A percentile compares a stretch with the other conserved stretches of the same genome.
These are phyloP conservation scores for Trametes elegans DNA, from an alignment of 768 basidiomycete genomes.

Conservation along the genomic window DNA sequence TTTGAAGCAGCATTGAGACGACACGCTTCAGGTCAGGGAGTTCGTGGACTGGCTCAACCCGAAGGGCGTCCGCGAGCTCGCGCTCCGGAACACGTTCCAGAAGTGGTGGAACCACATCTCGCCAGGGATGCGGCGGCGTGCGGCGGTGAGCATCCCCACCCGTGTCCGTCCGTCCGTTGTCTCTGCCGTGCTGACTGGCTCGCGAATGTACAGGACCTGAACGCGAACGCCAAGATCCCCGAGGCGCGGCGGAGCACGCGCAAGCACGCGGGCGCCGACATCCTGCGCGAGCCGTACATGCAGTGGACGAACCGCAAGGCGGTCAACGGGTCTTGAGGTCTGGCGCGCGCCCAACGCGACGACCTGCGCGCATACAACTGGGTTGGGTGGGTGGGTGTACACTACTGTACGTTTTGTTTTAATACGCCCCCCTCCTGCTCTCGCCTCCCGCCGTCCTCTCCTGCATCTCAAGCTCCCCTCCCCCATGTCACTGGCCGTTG, in stretches of 20 bases:
- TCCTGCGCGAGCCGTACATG: conserved; percentile 83
- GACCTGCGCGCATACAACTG: too few relatives aligned
- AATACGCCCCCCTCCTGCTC: background rate
- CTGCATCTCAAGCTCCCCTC: background rate
- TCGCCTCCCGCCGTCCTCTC: background rate
- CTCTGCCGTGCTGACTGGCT: background rate
- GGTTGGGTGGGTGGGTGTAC: too few relatives aligned
- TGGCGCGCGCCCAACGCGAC: background rate
- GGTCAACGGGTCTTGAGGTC: conserved; percentile 33
- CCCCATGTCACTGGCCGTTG: background rate
- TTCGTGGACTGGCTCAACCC: conserved; percentile 88
- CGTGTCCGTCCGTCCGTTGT: background rate
- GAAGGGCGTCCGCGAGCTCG: conserved; percentile 86
- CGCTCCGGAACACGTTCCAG: conserved; percentile 69
- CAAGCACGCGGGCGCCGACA: conserved; percentile 53
- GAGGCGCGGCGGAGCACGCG: conserved; percentile 81
- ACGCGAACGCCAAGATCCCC: conserved; percentile 63
- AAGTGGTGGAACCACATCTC: conserved; percentile 86
- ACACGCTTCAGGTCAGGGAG: conserved; percentile 62
- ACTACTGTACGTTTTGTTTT: background rate
- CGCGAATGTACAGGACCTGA: conserved; percentile 60
- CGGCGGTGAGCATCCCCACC: conserved; percentile 48
- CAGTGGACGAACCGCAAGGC: conserved; percentile 83
- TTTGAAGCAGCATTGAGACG: conserved; percentile 4
- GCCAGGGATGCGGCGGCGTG: conserved; percentile 74